Evolutionary conservation across 2,329 filamentous ascomycete genomes (phyloP), one percentile per base, ranked within the genome.

Genomic region (Clonostachys chloroleuca): DNA sequence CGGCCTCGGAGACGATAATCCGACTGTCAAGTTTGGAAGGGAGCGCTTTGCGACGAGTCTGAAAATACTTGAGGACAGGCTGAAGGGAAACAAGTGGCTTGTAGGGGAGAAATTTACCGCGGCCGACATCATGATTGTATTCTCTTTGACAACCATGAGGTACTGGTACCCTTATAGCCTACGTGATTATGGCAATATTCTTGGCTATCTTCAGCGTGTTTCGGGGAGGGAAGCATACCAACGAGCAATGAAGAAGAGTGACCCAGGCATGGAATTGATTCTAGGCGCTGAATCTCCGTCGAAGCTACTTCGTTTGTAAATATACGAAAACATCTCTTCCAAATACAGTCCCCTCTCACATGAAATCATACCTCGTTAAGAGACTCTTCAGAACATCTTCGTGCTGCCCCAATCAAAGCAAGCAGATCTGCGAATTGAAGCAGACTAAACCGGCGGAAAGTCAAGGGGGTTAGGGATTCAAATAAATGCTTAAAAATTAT

Each of bases 111-210:
- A 82, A 44, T 80, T 88, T 49, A 86, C 80, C 0, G 80, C 71
- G 1, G 84, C 84, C 2, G 85, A 89, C 61, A 68, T 86, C 37
- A 86, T 87, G 81, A 67, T 65, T 5, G 70, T 83, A 1, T 85
- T 77, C 55, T 68, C 71, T 13, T 63, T 87, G 34, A 84, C 82
- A 1, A 87, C 81, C 3, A 74, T 81, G 71, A 68, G 84, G 14
- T 66, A 69, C 43, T 84, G 80, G 52, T 61, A 62, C 20, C 68
- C 70, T 2, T 67, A 65, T 41, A 65, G 69, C 44, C 52, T 81
- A 43, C 52, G 49, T 3, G 59, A 54, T 1, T 75, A 76, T 51
- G 52, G 59, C 2, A 66, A 67, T 42, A 65, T 81, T 6, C 43
- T 80, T 34, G 54, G 50, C 1, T 83, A 75, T 50, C 55, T 81